Conservation (phyloP, 202 grass and related monocot species). For the Brachypodium distachyon region DNA sequence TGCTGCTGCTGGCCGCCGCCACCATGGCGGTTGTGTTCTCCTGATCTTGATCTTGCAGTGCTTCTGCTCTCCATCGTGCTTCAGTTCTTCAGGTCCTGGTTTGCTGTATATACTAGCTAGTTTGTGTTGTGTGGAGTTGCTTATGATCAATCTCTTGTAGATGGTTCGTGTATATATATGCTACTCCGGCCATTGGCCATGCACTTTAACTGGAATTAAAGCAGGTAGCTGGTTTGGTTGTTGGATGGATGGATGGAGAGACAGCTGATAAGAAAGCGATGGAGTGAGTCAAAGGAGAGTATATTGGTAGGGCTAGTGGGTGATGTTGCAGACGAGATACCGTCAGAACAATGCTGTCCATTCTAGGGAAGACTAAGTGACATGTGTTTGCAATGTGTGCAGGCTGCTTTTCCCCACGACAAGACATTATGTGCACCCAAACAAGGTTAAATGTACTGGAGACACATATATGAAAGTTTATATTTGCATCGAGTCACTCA, state of each 20-base stretch:
- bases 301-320: neutral
- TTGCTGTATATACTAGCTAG: no score
- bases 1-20: neutral
- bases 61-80: conserved; percentile 29
- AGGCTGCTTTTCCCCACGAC: conserved; percentile 11
- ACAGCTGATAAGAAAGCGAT: neutral
- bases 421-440: conserved; percentile 14
- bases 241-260: neutral
- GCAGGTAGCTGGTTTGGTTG: neutral
- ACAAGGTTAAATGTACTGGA: neutral
- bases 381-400: conserved; percentile 23
- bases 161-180: neutral
- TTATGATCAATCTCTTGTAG: no score
- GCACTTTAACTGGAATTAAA: neutral
- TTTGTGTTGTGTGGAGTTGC: no score
- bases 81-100: no score
- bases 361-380: conserved; percentile 38
- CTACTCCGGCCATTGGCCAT: neutral
- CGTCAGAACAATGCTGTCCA: conserved; percentile 15
- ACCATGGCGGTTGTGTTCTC: neutral
- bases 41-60: neutral
- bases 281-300: neutral
- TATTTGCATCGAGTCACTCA: neutral
- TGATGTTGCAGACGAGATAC: conserved; percentile 31
- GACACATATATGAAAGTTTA: neutral